Percentiles rank a stretch among this genome's conserved stretches.
These are phyloP conservation scores for Chrysanthemum lavandulifolium DNA, from an alignment of 129 eudicot species.

Conservation along the genomic window DNA sequence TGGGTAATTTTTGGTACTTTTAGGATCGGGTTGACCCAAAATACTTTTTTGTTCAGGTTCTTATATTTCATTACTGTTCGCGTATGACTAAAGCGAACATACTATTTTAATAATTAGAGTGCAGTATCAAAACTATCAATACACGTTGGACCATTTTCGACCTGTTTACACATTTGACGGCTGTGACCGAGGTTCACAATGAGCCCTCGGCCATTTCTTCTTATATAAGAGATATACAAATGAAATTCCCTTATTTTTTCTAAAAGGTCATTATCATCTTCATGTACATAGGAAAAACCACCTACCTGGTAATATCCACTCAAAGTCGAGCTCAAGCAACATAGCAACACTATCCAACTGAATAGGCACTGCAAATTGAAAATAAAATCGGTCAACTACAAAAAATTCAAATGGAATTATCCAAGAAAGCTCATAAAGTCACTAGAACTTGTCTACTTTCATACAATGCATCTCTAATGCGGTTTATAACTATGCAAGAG, in stretches of 20 bases:
- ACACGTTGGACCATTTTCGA: too few species aligned
- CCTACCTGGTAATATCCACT: slow-evolving; percentile 72
- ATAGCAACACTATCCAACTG: slow-evolving; percentile 53
- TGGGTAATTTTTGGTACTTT: too few species aligned
- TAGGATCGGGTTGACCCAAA: too few species aligned
- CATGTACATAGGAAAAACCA: background rate
- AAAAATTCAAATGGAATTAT: background rate
- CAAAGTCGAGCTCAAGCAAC: slow-evolving; percentile 60
- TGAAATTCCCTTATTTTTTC: too few species aligned
- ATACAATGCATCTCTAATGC: background rate
- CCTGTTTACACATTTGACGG: too few species aligned
- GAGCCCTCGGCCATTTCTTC: background rate
- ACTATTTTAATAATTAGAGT: too few species aligned
- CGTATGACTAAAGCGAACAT: too few species aligned
- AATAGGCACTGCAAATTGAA: slow-evolving; percentile 42
- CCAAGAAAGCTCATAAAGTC: background rate
- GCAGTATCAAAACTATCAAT: too few species aligned
- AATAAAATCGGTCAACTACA: slow-evolving; percentile 1
- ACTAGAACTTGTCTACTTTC: background rate
- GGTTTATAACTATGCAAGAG: too few species aligned
- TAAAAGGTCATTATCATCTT: background rate
- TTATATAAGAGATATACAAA: background rate
- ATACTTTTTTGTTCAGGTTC: too few species aligned
- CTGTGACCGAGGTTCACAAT: background rate
- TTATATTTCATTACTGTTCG: too few species aligned